Evolutionary conservation across 1,284 basidiomycete genomes (phyloP).

Genomic region (Earliella scabrosa): DNA sequence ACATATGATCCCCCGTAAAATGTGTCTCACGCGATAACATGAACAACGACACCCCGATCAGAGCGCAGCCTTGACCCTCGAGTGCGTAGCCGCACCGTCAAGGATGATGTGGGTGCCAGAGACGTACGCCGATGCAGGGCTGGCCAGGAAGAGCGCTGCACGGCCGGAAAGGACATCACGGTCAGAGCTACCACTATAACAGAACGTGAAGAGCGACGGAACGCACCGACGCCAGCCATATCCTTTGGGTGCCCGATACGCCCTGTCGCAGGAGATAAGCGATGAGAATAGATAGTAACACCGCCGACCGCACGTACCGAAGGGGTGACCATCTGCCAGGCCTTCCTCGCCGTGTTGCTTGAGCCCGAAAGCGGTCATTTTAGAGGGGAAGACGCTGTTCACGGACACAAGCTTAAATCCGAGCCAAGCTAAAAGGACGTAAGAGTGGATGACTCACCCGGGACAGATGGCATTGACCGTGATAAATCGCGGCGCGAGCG

Average conservation of each 20-base stretch:
- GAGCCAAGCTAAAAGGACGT: no score
- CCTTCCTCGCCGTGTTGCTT: slow-evolving; percentile 58
- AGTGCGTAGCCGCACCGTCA: slow-evolving; percentile 60
- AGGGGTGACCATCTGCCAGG: slow-evolving; percentile 60
- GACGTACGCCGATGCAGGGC: slow-evolving; percentile 72
- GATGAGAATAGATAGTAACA: not conserved
- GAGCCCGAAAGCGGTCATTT: slow-evolving; percentile 85
- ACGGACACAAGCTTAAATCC: not conserved
- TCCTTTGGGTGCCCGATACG: slow-evolving; percentile 73
- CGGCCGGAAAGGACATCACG: not conserved
- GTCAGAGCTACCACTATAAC: no score
- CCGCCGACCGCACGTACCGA: slow-evolving; percentile 50
- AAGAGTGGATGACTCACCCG: slow-evolving; percentile 64
- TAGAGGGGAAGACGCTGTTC: slow-evolving; percentile 77
- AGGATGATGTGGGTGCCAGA: slow-evolving; percentile 75
- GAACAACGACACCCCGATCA: no score
- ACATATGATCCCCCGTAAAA: no score
- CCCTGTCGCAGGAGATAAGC: slow-evolving; percentile 41
- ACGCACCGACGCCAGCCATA: slow-evolving; percentile 68
- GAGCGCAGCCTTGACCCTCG: slow-evolving; percentile 21
- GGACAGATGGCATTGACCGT: slow-evolving; percentile 89
- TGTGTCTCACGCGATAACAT: no score
- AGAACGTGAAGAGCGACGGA: slow-evolving; percentile 16
- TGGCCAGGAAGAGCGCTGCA: slow-evolving; percentile 66
- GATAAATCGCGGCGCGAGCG: slow-evolving; percentile 64